These are phyloP conservation scores for Asterochloris sp. DNA, from an alignment of 139 green algal genomes.

Conservation along the genomic window DNA sequence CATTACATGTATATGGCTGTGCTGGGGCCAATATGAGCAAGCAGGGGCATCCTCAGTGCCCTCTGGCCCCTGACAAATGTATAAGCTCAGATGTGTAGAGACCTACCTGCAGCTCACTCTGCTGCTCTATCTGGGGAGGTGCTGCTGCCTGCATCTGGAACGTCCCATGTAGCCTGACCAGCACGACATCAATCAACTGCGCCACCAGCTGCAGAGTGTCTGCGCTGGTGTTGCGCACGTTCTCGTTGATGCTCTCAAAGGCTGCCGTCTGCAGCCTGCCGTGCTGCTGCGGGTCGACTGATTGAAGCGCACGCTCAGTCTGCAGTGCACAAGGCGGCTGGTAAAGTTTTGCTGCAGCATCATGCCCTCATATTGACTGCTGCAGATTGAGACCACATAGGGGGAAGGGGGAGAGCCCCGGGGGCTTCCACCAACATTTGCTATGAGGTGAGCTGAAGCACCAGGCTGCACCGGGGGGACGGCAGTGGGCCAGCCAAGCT, in stretches of 20 bases:
- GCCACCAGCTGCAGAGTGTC: conserved; percentile 76
- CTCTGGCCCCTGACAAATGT: too few species aligned
- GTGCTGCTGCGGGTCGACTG: conserved; percentile 30
- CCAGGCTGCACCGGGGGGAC: neutral
- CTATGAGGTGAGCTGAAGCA: neutral
- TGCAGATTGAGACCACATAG: neutral
- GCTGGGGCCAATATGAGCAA: too few species aligned
- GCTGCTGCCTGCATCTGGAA: conserved; percentile 18
- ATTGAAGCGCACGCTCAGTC: conserved; percentile 11
- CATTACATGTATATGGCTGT: too few species aligned
- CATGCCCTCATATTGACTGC: neutral
- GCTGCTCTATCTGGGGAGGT: conserved; percentile 43
- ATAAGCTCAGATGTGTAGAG: neutral
- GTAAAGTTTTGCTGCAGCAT: neutral
- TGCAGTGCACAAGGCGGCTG: neutral
- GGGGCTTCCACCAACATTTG: neutral
- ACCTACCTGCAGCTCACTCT: conserved; percentile 59
- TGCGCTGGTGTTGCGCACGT: conserved; percentile 66
- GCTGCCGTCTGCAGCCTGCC: conserved; percentile 67
- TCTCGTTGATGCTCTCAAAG: conserved; percentile 96
- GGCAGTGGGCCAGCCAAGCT: neutral
- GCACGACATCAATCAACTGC: conserved; percentile 77
- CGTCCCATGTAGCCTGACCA: conserved; percentile 63
- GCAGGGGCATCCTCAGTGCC: too few species aligned
- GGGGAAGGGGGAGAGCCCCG: too few species aligned